Evolutionary conservation across 352 stramenopile species (phyloP).

Genomic region (Pythium dissotocum): DNA sequence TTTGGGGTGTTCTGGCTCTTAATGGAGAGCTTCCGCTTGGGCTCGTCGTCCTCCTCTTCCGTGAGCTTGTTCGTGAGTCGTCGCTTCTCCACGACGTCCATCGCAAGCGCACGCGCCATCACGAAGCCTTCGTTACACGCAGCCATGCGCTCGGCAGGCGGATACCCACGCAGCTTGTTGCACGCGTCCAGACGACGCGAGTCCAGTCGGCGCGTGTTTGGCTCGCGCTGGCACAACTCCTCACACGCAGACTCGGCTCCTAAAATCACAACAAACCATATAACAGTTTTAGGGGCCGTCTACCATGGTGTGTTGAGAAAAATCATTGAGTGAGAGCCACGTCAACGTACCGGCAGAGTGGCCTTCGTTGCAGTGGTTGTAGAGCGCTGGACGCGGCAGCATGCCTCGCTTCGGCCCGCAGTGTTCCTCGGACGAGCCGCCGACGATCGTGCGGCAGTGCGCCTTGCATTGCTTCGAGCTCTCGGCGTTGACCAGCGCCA

Average conservation of each 20-base stretch:
- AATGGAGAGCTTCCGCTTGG: conserved; percentile 17
- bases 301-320: too few relatives aligned
- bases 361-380: conserved; percentile 29
- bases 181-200: conserved; percentile 25
- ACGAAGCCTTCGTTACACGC: conserved; percentile 27
- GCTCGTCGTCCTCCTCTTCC: conserved; percentile 4
- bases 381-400: conserved; percentile 28
- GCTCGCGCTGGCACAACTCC: not conserved
- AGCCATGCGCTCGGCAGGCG: conserved; percentile 17
- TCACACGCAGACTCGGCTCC: conserved; percentile 14
- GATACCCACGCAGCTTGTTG: conserved; percentile 18
- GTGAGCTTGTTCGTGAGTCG: not conserved
- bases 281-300: too few relatives aligned
- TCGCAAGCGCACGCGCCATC: conserved; percentile 12
- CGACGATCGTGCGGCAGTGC: conserved; percentile 14
- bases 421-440: conserved; percentile 13
- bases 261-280: not conserved
- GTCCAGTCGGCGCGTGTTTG: conserved; percentile 20
- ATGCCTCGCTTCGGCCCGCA: conserved; percentile 18
- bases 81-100: not conserved
- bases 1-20: conserved; percentile 19
- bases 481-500: not conserved
- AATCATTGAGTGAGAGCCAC: not conserved
- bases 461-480: conserved; percentile 1
- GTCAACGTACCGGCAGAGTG: conserved; percentile 9